Base-by-base conservation (phyloP, 1,284 basidiomycete genomes). In the Cryptococcus jaspeensis region DNA sequence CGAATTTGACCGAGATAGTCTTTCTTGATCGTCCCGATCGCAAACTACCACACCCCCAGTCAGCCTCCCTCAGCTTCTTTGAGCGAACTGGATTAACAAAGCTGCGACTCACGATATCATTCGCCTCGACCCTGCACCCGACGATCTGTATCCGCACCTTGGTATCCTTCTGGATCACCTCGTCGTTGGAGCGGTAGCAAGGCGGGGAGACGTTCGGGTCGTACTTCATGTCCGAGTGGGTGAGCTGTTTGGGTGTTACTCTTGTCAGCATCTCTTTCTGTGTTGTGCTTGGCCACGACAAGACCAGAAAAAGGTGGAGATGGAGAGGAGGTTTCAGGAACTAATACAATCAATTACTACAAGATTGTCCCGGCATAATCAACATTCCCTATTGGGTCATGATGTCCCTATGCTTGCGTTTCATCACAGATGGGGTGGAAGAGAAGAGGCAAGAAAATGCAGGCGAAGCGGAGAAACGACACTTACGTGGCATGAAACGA, bases 81-180 rank as follows among this genome's bases (percentile, higher is more conserved):
- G n/a, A n/a, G n/a, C n/a, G 25, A 36, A 32, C 36, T n/a, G n/a
- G 18, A 42, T 8, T 41, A 37, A 11, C 16, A 42, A 46, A 22
- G 16, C 28, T 32, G 28, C 28, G n/a, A 83, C 88, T 66, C 73
- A 93, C 92, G 68, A 99, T 97, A 76, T 98, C 94, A 25, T 92
- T 97, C 20, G 94, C 94, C 73, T 99, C 95, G 8, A 97, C 90
- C 69, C 95, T 86, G 32, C 93, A 96, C 32, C 95, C 95, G 16
- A 99, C 93, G 53, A 99, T 93, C 78, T 97, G 95, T 78, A 98
- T 83, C 39, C 95, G 85, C 37, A 98, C 88, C 58, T 87, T 86
- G 0, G 90, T 90, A 63, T 92, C 92, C 77, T 95, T 96, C 74
- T 95, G 90, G 69, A 95, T 97, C 65, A 89, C 87, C 82, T 92